These are phyloP conservation scores for Teratosphaeria viscida DNA, from an alignment of 2,329 filamentous ascomycete species.

Conservation along the genomic window DNA sequence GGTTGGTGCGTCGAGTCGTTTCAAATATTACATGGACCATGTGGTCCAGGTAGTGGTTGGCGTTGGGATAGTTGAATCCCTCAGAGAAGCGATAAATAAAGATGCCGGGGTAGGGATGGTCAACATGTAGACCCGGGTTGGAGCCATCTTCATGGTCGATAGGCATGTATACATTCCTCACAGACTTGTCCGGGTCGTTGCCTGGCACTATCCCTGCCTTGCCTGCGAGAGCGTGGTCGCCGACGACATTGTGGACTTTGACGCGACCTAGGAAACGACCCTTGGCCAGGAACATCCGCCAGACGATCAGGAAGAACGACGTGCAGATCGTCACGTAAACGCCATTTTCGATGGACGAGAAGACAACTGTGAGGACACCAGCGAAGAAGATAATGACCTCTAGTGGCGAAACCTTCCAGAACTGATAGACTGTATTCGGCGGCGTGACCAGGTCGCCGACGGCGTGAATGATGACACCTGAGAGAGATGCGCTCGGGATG, in stretches of 20 bases:
- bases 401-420: conserved; percentile 85
- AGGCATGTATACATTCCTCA: conserved; percentile 76
- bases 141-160: conserved; percentile 81
- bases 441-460: conserved; percentile 87
- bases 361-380: conserved; percentile 82
- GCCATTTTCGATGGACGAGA: conserved; percentile 79
- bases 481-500: conserved; percentile 69
- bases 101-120: conserved; percentile 76
- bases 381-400: conserved; percentile 90
- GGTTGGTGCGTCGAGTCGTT: conserved; percentile 66
- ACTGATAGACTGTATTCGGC: conserved; percentile 84
- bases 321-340: conserved; percentile 78
- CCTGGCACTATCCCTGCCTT: conserved; percentile 36
- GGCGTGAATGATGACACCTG: conserved; percentile 90
- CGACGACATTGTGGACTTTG: conserved; percentile 72
- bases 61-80: conserved; percentile 93
- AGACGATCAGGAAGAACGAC: conserved; percentile 69
- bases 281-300: conserved; percentile 69
- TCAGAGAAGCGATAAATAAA: conserved; percentile 95
- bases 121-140: conserved; percentile 71
- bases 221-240: conserved; percentile 57
- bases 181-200: conserved; percentile 38
- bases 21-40: conserved; percentile 34
- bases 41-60: conserved; percentile 76
- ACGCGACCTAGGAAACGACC: conserved; percentile 78